Evolutionary conservation across 768 basidiomycete species (phyloP), one percentile per base, ranked within the genome.

Genomic region (Inosperma sp.): DNA sequence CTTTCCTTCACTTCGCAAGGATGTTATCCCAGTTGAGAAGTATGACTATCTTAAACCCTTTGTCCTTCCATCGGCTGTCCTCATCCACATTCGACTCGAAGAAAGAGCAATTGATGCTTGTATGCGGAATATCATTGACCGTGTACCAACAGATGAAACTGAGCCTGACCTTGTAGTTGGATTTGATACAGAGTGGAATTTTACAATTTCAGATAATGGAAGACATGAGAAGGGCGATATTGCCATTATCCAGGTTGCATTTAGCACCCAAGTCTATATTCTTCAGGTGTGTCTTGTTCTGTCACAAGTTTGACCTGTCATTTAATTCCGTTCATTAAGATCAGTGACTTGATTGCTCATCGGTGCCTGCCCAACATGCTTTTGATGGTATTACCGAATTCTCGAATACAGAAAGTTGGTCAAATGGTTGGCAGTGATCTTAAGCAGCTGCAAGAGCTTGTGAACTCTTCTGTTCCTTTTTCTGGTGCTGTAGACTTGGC

Each of bases 401-500:
- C 57, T 3, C 53, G 54, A 6, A 49, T 65, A 19, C 34, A 52
- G 2, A 68, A 68, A 56, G 55, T 51, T 41, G 67, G 67, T 2
- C 56, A 62, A 2, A 42, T 59, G 25, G 58, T 68, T 9, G 51
- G 49, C 5, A 39, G 49, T 19, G 66, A 67, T 42, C 44, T 68
- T 5, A 55, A 45, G 22, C 51, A 42, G 17, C 51, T 67, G 14
- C 54, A 59, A 36, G 50, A 53, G 4, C 53, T 59, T 14, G 54
- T 52, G 16, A 19, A 52, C 6, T 53, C 52, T 0, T 17, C 48
- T 16, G 22, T 27, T 2, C 44, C 55, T 4, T 68, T 70, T 51
- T 37, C 40, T 14, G 65, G 66, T 19, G 62, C 39, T 7, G 17
- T 69, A 34, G 62, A 70, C 33, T 59, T 71, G 47, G 67, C 59